Evolutionary conservation across 345 rosid genomes (phyloP).

Genomic region (Geranium rotundifolium): DNA sequence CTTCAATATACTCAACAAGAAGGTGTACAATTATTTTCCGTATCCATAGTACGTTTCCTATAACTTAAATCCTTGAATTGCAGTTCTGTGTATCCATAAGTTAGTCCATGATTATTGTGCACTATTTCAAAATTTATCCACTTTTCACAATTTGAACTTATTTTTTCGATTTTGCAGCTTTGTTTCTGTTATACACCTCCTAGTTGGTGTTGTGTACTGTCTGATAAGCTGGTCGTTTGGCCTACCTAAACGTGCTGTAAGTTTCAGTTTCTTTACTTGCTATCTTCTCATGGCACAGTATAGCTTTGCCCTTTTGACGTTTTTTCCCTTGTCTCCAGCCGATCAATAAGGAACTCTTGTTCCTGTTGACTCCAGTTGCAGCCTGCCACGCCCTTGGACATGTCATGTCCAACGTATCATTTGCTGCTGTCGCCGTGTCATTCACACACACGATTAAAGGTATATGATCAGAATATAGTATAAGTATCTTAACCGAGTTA

Average conservation of each 20-base stretch:
- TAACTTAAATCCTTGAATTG: neutral
- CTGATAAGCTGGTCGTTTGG: constrained; percentile 82
- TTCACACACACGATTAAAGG: constrained; percentile 97
- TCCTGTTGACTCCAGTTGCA: constrained; percentile 82
- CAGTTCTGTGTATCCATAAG: neutral
- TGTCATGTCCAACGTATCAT: constrained; percentile 85
- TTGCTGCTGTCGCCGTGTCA: constrained; percentile 97
- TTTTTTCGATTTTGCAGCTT: constrained; percentile 34
- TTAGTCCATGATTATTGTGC: neutral
- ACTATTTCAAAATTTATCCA: no score
- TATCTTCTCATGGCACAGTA: neutral
- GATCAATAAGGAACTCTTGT: constrained; percentile 59
- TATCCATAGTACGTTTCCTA: constrained; percentile 38
- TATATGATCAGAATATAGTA: constrained; percentile 2
- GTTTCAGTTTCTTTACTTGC: constrained; percentile 5
- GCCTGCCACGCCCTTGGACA: constrained; percentile 91
- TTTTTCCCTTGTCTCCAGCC: constrained; percentile 40
- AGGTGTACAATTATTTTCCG: constrained; percentile 51
- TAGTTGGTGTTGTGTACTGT: constrained; percentile 91
- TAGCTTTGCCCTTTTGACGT: neutral
- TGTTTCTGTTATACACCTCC: constrained; percentile 83
- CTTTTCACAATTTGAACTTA: no score
- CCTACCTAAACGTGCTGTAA: constrained; percentile 94
- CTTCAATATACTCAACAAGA: constrained; percentile 56
- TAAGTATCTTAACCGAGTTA: neutral